Evolutionary conservation across 179 eudicot species (phyloP), one percentile per base, ranked within the genome.

Genomic region (Pouteria campechiana): DNA sequence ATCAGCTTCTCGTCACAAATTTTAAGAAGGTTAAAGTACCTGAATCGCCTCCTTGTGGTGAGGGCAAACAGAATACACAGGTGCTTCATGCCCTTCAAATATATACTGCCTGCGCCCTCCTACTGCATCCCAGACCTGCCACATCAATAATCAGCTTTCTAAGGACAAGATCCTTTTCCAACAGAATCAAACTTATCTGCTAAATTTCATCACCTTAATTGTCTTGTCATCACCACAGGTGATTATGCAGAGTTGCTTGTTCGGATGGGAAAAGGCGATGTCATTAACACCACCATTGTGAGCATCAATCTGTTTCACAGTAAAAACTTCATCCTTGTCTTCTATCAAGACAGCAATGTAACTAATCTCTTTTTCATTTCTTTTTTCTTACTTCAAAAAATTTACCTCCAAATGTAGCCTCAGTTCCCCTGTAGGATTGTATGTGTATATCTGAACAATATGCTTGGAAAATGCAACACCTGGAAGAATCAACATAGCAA

Each of bases 211-310:
- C 52, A 76, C 84, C 84, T 63, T 76, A 14, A 76, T 73, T 25
- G 75, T 59, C 64, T 63, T 76, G 69, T 76, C 84, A 53, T 76
- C 84, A 24, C 84, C 84, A 60, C 84, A 76, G 24, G 84, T 76
- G 32, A 76, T 73, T 30, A 69, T 61, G 43, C 70, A 73, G 7
- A 70, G 59, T 56, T 72, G 76, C 62, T 73, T 76, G 37, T 76
- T 70, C 8, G 83, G 83, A 50, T 69, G 64, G 48, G 83, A 52
- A 38, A 76, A 76, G 7, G 76, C 79, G 46, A 76, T 66, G 63
- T 76, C 79, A 51, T 72, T 76, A 18, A 76, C 83, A 43, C 73
- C 69, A 32, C 83, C 83, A 44, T 41, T 35, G 60, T 76, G 83
- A 41, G 83, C 79, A 54, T 76, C 84, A 60, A 76, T 73, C 84